These are phyloP conservation scores for Dactylellina leptospora DNA, from an alignment of 2,329 filamentous ascomycete species.

Conservation along the genomic window DNA sequence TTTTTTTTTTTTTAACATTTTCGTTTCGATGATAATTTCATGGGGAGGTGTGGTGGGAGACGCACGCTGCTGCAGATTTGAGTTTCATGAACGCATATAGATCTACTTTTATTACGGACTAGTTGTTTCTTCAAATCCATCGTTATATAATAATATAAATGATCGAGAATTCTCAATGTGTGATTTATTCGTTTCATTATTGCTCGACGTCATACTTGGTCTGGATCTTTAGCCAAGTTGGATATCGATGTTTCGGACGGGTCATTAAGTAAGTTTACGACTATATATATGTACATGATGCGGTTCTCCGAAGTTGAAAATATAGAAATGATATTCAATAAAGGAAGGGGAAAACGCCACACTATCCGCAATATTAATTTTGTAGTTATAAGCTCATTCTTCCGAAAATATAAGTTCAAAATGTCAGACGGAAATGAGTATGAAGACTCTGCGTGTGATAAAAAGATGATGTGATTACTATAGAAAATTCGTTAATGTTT, in stretches of 20 bases:
- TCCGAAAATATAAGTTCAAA: background rate
- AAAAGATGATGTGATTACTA: background rate
- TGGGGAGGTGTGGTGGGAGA: background rate
- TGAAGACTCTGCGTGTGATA: background rate
- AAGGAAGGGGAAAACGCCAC: no score
- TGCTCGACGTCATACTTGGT: no score
- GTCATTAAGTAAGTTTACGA: no score
- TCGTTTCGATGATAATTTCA: background rate
- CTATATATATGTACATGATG: no score
- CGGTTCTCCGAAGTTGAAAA: no score
- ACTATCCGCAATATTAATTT: no score
- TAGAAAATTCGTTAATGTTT: conserved; percentile 1
- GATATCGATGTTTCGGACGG: no score
- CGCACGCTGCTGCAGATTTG: background rate
- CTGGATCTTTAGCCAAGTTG: no score
- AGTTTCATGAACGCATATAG: conserved; percentile 24
- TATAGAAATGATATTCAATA: no score
- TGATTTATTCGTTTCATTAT: no score
- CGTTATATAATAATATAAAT: background rate
- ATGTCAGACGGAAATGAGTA: background rate
- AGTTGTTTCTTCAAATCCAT: background rate
- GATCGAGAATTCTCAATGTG: background rate
- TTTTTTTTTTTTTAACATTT: background rate
- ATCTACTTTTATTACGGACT: no score
- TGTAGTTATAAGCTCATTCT: background rate